Percentiles rank a stretch among this genome's conserved stretches.
These are phyloP conservation scores for Phytopythium ostracodes DNA, from an alignment of 352 stramenopile genomes.

Conservation along the genomic window DNA sequence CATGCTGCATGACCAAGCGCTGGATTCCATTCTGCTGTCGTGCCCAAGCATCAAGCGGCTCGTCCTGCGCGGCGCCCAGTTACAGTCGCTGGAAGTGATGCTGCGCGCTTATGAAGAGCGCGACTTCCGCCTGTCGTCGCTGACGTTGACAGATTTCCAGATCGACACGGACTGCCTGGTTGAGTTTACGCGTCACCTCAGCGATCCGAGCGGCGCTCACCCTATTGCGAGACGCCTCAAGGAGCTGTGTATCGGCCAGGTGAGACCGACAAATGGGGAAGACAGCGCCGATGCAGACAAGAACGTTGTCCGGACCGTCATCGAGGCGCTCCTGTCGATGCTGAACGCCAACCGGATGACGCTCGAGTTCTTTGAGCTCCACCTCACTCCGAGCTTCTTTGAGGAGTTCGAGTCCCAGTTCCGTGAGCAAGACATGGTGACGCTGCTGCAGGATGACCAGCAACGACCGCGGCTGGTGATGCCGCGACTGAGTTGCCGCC, in stretches of 20 bases:
- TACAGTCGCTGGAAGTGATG: conserved; percentile 30
- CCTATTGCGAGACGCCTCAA: conserved; percentile 5
- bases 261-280: not conserved
- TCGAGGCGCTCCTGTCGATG: not conserved
- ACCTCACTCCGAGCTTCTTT: not conserved
- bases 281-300: not conserved
- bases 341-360: not conserved
- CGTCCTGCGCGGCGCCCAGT: conserved; percentile 18
- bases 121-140: conserved; percentile 15
- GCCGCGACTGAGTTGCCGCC: not conserved
- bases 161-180: conserved; percentile 11
- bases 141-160: conserved; percentile 19
- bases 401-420: conserved; percentile 1
- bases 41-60: conserved; percentile 21
- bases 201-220: conserved; percentile 8
- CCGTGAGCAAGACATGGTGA: not conserved
- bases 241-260: conserved; percentile 10
- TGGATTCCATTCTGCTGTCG: conserved; percentile 19
- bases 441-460: not conserved
- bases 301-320: not conserved
- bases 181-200: conserved; percentile 16
- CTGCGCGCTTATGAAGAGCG: conserved; percentile 17
- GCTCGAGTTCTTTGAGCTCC: not conserved
- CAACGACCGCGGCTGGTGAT: not conserved
- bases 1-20: conserved; percentile 16